Base-by-base conservation (phyloP, 768 basidiomycete genomes). In the Kwoniella botswanensis region DNA sequence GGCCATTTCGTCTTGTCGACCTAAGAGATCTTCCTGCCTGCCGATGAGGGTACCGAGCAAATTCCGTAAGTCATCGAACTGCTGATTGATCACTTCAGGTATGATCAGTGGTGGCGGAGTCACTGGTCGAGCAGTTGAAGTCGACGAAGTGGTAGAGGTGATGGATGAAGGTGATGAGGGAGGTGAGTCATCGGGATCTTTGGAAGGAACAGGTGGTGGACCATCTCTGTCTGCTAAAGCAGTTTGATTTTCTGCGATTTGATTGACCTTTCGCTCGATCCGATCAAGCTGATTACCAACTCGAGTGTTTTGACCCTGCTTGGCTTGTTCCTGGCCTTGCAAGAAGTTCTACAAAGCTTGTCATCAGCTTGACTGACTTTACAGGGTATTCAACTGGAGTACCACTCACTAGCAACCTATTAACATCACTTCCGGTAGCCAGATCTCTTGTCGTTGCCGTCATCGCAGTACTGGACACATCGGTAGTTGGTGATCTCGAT, bases 251-350 rank as follows among this genome's bases (percentile, higher is more conserved):
- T 77, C 71, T 3, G 82, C 78, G 22, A 94, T 85, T 56, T 89
- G 88, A 13, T 86, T 86, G 2, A 96, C 84, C 73, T 92, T 89
- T 46, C 90, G 86, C 68, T 90, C 88, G 50, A 97, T 88, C 0
- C 89, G 87, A 63, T 88, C 87, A 4, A 96, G 86, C 77, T 91
- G 89, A 57, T 88, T 88, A 0, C 87, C 86, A 9, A 94, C 79
- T 17, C 90, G 89, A 29, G 88, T 86, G 41, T 86, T 88, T 73
- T 94, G 91, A 2, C 88, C 85, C 0, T 88, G 89, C 64, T 91
- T 85, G 18, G 86, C 84, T 42, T 87, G 85, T 74, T 93, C 89
- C 13, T 93, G 77, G 63, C 92, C 89, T 63, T 91, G 88, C 11
- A 90, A 81, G 65, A 86, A 85, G 50, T 88, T 82, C 77, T 79